These are phyloP conservation scores for Crepidotus variabilis DNA, from an alignment of 768 basidiomycete genomes.

Conservation along the genomic window DNA sequence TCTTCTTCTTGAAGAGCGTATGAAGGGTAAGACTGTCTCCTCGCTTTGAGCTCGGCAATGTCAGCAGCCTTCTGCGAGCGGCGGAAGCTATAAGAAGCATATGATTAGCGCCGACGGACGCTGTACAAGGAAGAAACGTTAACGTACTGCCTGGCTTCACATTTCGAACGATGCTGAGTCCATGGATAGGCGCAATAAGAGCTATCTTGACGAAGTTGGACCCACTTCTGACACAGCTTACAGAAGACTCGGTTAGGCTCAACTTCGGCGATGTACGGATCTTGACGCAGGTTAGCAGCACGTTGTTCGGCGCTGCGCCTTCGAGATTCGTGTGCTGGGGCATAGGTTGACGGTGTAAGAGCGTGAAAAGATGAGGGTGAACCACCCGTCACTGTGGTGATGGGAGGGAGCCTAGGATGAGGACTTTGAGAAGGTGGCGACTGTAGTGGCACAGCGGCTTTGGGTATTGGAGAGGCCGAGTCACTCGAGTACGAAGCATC, in stretches of 20 bases:
- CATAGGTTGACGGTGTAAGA: slow-evolving; percentile 53
- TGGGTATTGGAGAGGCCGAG: slow-evolving; percentile 2
- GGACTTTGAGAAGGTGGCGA: neutral
- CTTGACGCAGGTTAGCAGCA: slow-evolving; percentile 64
- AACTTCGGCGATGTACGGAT: slow-evolving; percentile 61
- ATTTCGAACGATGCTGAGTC: slow-evolving; percentile 75
- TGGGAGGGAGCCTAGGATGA: slow-evolving; percentile 3
- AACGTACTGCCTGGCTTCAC: slow-evolving; percentile 66
- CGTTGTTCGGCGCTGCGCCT: slow-evolving; percentile 78
- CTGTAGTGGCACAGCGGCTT: neutral
- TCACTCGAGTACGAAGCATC: neutral
- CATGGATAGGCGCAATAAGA: slow-evolving; percentile 81
- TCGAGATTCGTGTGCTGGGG: slow-evolving; percentile 61
- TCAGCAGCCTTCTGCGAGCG: slow-evolving; percentile 54
- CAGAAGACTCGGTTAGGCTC: slow-evolving; percentile 78
- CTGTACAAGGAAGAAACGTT: slow-evolving; percentile 1
- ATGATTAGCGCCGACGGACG: slow-evolving; percentile 1
- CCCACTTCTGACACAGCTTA: slow-evolving; percentile 75
- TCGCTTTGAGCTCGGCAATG: slow-evolving; percentile 41
- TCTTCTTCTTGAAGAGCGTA: slow-evolving; percentile 18
- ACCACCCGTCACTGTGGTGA: slow-evolving; percentile 6
- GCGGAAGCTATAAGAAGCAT: slow-evolving; percentile 19
- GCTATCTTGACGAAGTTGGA: slow-evolving; percentile 75
- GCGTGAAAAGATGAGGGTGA: slow-evolving; percentile 39
- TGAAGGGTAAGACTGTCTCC: slow-evolving; percentile 12